These are phyloP conservation scores for Arthrobotrys conoides DNA, from an alignment of 2,329 filamentous ascomycete species.

Conservation along the genomic window DNA sequence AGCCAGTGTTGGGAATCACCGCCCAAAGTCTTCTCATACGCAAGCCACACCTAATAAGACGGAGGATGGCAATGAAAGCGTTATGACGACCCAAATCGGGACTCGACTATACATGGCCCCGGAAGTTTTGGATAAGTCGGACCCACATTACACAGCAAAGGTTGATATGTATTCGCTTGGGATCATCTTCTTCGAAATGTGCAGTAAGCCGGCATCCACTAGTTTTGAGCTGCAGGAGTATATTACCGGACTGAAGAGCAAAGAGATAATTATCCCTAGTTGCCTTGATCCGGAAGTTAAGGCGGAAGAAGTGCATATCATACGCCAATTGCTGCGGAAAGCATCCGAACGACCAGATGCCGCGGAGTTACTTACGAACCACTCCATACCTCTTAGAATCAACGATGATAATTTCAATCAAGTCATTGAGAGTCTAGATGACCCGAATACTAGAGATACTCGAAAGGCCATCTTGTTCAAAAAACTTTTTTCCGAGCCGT, in stretches of 20 bases:
- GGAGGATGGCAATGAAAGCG: slow-evolving; percentile 60
- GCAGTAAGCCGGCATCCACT: slow-evolving; percentile 65
- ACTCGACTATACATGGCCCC: slow-evolving; percentile 95
- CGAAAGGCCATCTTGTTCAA: slow-evolving; percentile 40
- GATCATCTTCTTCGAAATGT: slow-evolving; percentile 99
- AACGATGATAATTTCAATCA: slow-evolving; percentile 57
- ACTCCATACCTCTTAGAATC: slow-evolving; percentile 55
- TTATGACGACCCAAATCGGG: slow-evolving; percentile 72
- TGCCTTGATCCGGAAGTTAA: slow-evolving; percentile 52
- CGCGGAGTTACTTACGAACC: slow-evolving; percentile 44
- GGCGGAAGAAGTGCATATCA: slow-evolving; percentile 45
- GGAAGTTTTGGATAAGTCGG: slow-evolving; percentile 80
- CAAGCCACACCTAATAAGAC: slow-evolving; percentile 17
- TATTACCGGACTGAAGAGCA: slow-evolving; percentile 47
- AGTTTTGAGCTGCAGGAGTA: slow-evolving; percentile 74
- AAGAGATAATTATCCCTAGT: slow-evolving; percentile 52
- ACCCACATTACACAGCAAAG: slow-evolving; percentile 87
- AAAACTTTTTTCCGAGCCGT: slow-evolving; percentile 44
- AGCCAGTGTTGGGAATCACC: slow-evolving; percentile 83
- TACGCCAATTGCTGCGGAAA: slow-evolving; percentile 50
- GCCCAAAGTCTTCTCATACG: slow-evolving; percentile 70
- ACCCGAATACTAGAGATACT: slow-evolving; percentile 45
- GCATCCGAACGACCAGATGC: slow-evolving; percentile 55
- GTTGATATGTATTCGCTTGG: slow-evolving; percentile 99
- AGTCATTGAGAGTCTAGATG: slow-evolving; percentile 54